phyloP scores from a whole-genome alignment of 2,329 filamentous ascomycete species.

The Fusarium transvaalense region DNA sequence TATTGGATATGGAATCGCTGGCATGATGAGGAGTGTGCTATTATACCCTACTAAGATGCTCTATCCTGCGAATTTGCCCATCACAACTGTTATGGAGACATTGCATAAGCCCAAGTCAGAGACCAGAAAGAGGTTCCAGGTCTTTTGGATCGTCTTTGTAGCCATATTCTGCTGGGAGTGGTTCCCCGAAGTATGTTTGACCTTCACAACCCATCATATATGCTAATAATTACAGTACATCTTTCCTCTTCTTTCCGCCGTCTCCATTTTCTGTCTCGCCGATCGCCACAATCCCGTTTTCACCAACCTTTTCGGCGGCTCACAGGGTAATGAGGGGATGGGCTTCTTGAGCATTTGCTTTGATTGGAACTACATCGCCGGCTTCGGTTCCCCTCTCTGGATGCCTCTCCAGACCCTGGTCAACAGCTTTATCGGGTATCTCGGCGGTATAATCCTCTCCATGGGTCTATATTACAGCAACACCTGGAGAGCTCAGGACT shows the following conservation, averaged over 20 bases:
- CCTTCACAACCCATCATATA: rapidly evolving
- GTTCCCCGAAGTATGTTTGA: slow-evolving; percentile 20
- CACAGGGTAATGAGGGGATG: slow-evolving; percentile 37
- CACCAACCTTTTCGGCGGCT: slow-evolving; percentile 35
- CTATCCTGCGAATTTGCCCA: slow-evolving; percentile 47
- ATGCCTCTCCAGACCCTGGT: slow-evolving; percentile 55
- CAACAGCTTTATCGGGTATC: slow-evolving; percentile 56
- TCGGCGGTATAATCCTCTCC: slow-evolving; percentile 54
- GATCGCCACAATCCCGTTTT: slow-evolving; percentile 28
- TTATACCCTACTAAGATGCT: slow-evolving; percentile 63
- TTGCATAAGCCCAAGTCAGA: slow-evolving; percentile 49
- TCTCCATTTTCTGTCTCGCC: slow-evolving; percentile 27
- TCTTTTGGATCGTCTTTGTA: slow-evolving; percentile 57
- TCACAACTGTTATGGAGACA: slow-evolving; percentile 49
- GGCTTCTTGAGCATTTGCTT: slow-evolving; percentile 26
- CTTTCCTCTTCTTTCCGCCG: slow-evolving; percentile 60
- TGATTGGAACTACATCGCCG: slow-evolving; percentile 36
- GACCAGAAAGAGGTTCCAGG: slow-evolving; percentile 55
- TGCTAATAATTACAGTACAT: slow-evolving; percentile 43
- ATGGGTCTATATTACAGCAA: slow-evolving; percentile 45
- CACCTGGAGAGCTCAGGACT: slow-evolving; percentile 31
- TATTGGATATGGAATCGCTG: slow-evolving; percentile 63
- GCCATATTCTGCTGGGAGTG: slow-evolving; percentile 60
- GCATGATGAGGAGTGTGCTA: slow-evolving; percentile 59
- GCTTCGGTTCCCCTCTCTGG: slow-evolving; percentile 53